Evolutionary conservation across 768 basidiomycete species (phyloP).

Genomic region (Serendipita sp.): DNA sequence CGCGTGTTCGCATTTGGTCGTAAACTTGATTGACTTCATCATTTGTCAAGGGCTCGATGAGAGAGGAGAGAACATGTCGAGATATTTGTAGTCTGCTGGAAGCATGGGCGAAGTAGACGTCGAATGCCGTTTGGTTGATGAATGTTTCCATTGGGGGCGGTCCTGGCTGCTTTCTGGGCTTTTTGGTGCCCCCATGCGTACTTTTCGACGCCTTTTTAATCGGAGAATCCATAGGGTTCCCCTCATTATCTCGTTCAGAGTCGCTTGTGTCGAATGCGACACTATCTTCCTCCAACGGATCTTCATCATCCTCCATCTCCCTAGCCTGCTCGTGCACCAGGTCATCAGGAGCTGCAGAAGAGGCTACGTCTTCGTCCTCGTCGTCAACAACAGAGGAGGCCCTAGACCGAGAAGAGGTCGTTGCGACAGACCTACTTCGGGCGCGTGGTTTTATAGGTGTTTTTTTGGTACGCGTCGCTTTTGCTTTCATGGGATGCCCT

Average conservation of each 20-base stretch:
- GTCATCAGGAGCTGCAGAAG: neutral
- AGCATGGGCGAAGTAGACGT: constrained; percentile 66
- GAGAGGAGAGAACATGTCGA: constrained; percentile 59
- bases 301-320: neutral
- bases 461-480: neutral
- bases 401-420: neutral
- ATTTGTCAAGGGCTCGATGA: constrained; percentile 52
- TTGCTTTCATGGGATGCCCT: neutral
- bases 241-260: neutral
- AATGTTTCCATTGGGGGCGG: constrained; percentile 8
- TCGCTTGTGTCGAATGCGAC: neutral
- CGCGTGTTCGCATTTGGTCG: constrained; percentile 13
- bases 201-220: constrained; percentile 1
- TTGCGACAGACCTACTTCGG: neutral
- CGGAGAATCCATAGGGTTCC: constrained; percentile 2
- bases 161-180: neutral
- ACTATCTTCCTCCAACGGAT: neutral
- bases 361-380: no score
- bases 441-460: neutral
- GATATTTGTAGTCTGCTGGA: constrained; percentile 57
- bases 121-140: constrained; percentile 55
- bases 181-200: neutral
- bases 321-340: neutral
- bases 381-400: neutral
- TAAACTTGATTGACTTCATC: constrained; percentile 31